Conservation (phyloP, 2,329 filamentous ascomycete genomes). For the Fusarium redolens region DNA sequence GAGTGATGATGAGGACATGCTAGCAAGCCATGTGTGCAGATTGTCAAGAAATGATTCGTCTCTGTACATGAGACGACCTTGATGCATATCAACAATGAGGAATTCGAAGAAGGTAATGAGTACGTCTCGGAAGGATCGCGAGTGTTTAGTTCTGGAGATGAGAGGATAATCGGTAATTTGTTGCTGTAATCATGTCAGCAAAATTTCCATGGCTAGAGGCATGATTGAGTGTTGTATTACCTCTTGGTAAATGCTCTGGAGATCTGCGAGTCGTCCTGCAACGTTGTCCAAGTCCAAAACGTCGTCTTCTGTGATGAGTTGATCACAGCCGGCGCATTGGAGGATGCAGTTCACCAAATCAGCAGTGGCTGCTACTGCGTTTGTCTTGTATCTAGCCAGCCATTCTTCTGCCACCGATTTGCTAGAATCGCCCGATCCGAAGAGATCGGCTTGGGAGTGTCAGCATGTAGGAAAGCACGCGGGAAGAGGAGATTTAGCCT, state of each 20-base stretch:
- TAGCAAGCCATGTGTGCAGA: slow-evolving; percentile 87
- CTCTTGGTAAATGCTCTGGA: slow-evolving; percentile 89
- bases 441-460: slow-evolving; percentile 67
- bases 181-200: slow-evolving; percentile 60
- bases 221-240: slow-evolving; percentile 54
- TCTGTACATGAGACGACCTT: slow-evolving; percentile 83
- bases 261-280: slow-evolving; percentile 78
- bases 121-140: slow-evolving; percentile 79
- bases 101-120: slow-evolving; percentile 83
- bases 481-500: slow-evolving; percentile 21
- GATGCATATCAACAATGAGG: slow-evolving; percentile 81
- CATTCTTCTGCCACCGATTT: slow-evolving; percentile 70
- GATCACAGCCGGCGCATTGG: slow-evolving; percentile 81
- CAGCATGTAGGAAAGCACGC: slow-evolving; percentile 25
- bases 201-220: not conserved
- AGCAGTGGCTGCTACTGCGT: slow-evolving; percentile 66
- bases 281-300: slow-evolving; percentile 91
- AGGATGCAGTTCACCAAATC: slow-evolving; percentile 76
- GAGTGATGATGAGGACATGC: slow-evolving; percentile 88
- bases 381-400: slow-evolving; percentile 67
- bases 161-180: slow-evolving; percentile 92
- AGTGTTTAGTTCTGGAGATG: slow-evolving; percentile 82
- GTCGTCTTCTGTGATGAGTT: slow-evolving; percentile 82
- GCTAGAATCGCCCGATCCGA: slow-evolving; percentile 67
- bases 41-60: slow-evolving; percentile 86